Evolutionary conservation across 139 green algal species (phyloP).

Genomic region (Trebouxia sp.): DNA sequence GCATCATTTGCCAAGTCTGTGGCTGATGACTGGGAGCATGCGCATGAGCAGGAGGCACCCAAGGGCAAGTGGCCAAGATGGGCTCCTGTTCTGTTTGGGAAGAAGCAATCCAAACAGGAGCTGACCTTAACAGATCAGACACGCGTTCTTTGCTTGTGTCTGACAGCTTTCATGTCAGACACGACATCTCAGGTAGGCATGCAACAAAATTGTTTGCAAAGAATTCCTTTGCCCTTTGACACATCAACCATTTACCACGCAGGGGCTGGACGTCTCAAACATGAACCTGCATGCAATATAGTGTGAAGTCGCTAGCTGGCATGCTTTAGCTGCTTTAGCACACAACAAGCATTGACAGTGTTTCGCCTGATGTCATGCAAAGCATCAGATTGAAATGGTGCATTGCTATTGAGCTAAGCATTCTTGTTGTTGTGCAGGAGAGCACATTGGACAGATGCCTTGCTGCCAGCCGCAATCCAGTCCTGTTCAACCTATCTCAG

Average conservation of each 20-base stretch:
- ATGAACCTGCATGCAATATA: no score
- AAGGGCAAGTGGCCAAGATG: not conserved
- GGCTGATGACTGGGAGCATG: not conserved
- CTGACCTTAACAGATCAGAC: not conserved
- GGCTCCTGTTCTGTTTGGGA: not conserved
- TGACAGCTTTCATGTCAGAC: not conserved
- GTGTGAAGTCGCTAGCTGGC: no score
- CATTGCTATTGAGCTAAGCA: not conserved
- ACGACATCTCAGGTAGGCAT: not conserved
- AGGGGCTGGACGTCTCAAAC: no score
- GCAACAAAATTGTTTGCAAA: not conserved
- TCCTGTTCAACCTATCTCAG: not conserved
- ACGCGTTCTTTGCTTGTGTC: not conserved
- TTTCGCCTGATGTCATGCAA: not conserved
- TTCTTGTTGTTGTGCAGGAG: not conserved
- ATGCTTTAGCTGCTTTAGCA: no score
- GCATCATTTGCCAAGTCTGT: not conserved
- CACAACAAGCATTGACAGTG: not conserved
- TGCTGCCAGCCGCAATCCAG: not conserved
- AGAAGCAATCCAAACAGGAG: not conserved
- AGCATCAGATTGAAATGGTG: no score
- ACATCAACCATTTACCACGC: no score
- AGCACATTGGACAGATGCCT: not conserved
- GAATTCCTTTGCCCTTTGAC: not conserved
- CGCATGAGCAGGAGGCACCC: not conserved